Evolutionary conservation across 768 basidiomycete genomes (phyloP).

Genomic region (Dendrothele bispora): DNA sequence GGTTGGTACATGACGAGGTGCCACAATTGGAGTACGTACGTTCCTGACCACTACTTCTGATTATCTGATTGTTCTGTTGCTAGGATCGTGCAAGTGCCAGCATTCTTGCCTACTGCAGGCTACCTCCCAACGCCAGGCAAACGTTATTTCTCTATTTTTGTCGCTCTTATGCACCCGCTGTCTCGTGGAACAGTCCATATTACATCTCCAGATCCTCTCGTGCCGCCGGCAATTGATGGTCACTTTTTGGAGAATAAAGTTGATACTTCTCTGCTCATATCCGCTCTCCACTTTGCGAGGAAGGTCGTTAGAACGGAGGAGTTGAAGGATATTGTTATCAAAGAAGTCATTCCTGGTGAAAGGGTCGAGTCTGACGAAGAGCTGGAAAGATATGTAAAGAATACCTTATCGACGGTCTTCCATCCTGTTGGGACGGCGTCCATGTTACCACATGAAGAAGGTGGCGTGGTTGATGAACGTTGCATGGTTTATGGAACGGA

Average conservation of each 20-base stretch:
- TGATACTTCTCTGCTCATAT: slow-evolving; percentile 10
- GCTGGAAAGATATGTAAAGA: background rate
- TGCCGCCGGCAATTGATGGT: slow-evolving; percentile 20
- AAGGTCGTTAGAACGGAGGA: background rate
- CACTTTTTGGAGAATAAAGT: slow-evolving; percentile 22
- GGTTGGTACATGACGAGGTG: too few relatives aligned
- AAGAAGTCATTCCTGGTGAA: background rate
- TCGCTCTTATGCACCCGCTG: too few relatives aligned
- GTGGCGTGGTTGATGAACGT: slow-evolving; percentile 49
- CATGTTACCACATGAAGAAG: slow-evolving; percentile 34
- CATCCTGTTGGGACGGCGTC: slow-evolving; percentile 51
- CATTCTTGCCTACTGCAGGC: too few relatives aligned
- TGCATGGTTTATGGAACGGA: slow-evolving; percentile 45
- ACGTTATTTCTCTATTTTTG: too few relatives aligned
- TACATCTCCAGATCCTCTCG: slow-evolving; percentile 16
- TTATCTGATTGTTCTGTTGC: too few relatives aligned
- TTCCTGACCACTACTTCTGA: too few relatives aligned
- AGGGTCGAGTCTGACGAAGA: slow-evolving; percentile 2
- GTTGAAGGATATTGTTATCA: slow-evolving; percentile 5
- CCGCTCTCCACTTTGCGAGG: too few relatives aligned
- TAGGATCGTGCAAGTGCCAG: too few relatives aligned
- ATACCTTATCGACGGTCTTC: slow-evolving; percentile 16
- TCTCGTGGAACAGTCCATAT: slow-evolving; percentile 12
- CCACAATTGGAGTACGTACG: too few relatives aligned
- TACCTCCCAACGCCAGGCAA: too few relatives aligned